Evolutionary conservation across 306 rosid species (phyloP).

Genomic region (Gynostemma pentaphyllum): DNA sequence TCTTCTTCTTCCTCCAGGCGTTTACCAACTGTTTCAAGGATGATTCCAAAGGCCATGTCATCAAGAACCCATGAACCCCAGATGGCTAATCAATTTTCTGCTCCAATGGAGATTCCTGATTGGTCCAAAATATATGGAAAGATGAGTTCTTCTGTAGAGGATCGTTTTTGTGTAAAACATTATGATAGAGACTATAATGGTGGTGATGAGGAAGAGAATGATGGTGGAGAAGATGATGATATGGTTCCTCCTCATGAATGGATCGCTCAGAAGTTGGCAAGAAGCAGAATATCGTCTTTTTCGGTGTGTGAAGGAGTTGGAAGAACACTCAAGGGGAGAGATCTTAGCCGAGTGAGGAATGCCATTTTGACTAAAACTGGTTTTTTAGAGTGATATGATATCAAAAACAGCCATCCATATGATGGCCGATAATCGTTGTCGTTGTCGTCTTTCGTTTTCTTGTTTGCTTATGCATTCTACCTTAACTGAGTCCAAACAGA

Average conservation of each 20-base stretch:
- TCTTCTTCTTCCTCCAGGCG: conserved; percentile 39
- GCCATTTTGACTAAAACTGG: conserved; percentile 71
- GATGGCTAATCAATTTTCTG: conserved; percentile 39
- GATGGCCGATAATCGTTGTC: background rate
- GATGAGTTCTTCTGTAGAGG: conserved; percentile 16
- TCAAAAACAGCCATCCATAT: background rate
- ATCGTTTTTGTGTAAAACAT: conserved; percentile 6
- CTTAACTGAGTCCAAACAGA: no score
- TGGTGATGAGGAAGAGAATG: conserved; percentile 8
- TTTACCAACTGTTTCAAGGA: conserved; percentile 24
- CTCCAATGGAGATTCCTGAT: conserved; percentile 62
- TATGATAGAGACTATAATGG: conserved; percentile 12
- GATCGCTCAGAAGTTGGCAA: conserved; percentile 74
- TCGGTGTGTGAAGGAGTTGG: conserved; percentile 94
- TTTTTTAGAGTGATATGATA: conserved; percentile 54
- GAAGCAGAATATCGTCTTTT: conserved; percentile 70
- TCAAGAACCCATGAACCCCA: conserved; percentile 19
- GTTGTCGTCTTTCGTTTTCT: conserved; percentile 1
- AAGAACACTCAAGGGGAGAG: conserved; percentile 90
- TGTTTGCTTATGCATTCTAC: conserved; percentile 3
- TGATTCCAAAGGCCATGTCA: conserved; percentile 32
- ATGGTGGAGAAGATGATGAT: conserved; percentile 28
- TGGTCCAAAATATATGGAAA: conserved; percentile 49
- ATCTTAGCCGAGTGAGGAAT: conserved; percentile 80
- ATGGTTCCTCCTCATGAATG: conserved; percentile 78